Percentiles rank a stretch among this genome's conserved stretches.
Evolutionary conservation across 768 basidiomycete species (phyloP).

Genomic region (Calocera cornea): DNA sequence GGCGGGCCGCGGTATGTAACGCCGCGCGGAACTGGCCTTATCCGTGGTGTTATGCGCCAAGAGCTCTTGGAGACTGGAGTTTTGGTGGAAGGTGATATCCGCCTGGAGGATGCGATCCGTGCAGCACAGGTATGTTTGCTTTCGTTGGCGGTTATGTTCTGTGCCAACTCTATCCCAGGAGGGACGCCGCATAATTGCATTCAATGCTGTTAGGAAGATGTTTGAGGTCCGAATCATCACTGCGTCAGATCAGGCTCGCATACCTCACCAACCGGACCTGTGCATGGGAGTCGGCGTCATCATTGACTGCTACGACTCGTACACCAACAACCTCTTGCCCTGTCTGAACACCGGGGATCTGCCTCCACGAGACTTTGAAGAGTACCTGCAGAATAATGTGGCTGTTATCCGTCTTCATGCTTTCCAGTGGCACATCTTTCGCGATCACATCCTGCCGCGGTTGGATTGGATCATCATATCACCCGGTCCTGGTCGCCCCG

Average conservation of each 20-base stretch:
- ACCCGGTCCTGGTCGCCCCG: background rate
- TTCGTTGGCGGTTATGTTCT: background rate
- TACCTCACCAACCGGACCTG: background rate
- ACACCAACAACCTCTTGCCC: background rate
- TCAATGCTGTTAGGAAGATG: background rate
- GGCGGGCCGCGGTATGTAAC: background rate
- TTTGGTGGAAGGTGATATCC: background rate
- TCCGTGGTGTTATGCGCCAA: background rate
- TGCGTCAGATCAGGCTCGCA: background rate
- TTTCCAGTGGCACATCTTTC: background rate
- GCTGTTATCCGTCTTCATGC: background rate
- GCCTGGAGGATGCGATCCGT: background rate
- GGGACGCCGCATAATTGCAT: background rate
- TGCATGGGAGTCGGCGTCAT: background rate
- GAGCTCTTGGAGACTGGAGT: background rate
- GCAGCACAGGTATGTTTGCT: background rate
- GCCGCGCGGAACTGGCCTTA: background rate
- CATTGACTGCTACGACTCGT: background rate
- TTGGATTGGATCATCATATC: background rate
- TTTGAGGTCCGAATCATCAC: background rate
- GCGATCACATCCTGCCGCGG: background rate
- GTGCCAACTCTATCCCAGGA: background rate
- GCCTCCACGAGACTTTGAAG: background rate
- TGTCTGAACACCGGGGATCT: background rate
- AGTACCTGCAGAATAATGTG: background rate